Percentiles rank a stretch among this genome's conserved stretches.
Evolutionary conservation across 257 asterid species (phyloP).

Genomic region (Gardenia jasminoides): DNA sequence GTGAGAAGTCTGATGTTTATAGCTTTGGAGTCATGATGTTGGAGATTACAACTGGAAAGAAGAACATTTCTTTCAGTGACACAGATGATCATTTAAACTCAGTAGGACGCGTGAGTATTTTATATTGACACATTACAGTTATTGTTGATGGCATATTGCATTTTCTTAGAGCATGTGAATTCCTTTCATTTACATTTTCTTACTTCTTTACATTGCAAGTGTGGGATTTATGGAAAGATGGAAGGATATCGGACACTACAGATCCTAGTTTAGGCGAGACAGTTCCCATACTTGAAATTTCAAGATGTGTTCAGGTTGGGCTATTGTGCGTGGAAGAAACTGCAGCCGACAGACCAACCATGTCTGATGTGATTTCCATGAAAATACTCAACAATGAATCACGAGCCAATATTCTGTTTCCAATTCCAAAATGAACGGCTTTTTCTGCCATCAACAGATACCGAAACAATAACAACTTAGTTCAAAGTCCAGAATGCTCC

Average conservation of each 20-base stretch:
- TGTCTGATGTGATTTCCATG: constrained; percentile 3
- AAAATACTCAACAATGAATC: constrained; percentile 1
- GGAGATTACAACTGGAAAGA: constrained; percentile 13
- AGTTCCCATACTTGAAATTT: not conserved
- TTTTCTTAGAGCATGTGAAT: too few relatives aligned
- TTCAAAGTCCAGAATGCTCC: too few relatives aligned
- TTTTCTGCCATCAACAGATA: too few relatives aligned
- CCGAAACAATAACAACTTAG: too few relatives aligned
- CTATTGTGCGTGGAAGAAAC: not conserved
- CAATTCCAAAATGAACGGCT: too few relatives aligned
- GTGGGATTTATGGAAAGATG: constrained; percentile 6
- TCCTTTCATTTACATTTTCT: not conserved
- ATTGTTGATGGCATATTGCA: not conserved
- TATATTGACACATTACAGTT: not conserved
- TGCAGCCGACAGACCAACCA: not conserved
- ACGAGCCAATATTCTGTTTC: too few relatives aligned
- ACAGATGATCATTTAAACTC: constrained; percentile 1
- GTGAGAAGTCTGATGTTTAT: constrained; percentile 4
- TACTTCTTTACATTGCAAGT: not conserved
- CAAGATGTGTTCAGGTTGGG: not conserved
- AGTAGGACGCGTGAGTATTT: constrained; percentile 7
- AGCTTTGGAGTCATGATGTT: constrained; percentile 1
- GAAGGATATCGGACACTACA: not conserved
- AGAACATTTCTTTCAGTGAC: constrained; percentile 1
- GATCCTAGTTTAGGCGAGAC: not conserved